Conservation (phyloP, 1,284 basidiomycete genomes). For the Grifola frondosa region DNA sequence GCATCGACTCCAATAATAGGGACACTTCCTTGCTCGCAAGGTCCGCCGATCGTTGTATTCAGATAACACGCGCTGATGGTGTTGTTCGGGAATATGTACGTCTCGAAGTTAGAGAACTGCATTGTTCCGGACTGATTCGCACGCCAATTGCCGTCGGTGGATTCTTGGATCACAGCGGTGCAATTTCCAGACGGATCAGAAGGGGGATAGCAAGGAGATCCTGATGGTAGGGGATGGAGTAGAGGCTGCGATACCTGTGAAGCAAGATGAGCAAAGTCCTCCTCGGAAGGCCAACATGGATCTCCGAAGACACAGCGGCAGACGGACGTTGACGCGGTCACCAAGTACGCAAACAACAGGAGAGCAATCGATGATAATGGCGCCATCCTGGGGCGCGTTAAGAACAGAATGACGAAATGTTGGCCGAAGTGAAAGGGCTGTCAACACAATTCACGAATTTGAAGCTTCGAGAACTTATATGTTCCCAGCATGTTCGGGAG, state of each 20-base stretch:
- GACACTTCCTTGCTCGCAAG: conserved; percentile 44
- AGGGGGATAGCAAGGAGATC: conserved; percentile 36
- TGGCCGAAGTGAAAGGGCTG: too few relatives aligned
- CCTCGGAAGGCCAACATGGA: conserved; percentile 40
- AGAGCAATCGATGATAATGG: too few relatives aligned
- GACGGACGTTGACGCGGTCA: too few relatives aligned
- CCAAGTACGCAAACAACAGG: too few relatives aligned
- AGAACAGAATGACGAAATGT: too few relatives aligned
- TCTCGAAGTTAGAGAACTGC: conserved; percentile 42
- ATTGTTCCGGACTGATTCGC: conserved; percentile 40
- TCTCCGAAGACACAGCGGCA: conserved; percentile 31
- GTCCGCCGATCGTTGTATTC: conserved; percentile 36
- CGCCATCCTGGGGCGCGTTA: too few relatives aligned
- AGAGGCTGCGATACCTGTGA: conserved; percentile 37
- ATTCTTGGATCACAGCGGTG: conserved; percentile 29
- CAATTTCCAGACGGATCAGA: conserved; percentile 36
- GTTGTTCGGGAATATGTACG: conserved; percentile 38
- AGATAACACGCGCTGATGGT: conserved; percentile 43
- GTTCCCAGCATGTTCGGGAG: too few relatives aligned
- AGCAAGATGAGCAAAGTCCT: conserved; percentile 34
- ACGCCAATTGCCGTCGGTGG: conserved; percentile 39
- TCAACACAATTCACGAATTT: too few relatives aligned
- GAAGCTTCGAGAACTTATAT: too few relatives aligned
- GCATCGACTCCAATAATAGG: conserved; percentile 45
- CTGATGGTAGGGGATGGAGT: conserved; percentile 35